phyloP scores from a whole-genome alignment of 805 yeast genomes.

The Gaillardinia entomophila region DNA sequence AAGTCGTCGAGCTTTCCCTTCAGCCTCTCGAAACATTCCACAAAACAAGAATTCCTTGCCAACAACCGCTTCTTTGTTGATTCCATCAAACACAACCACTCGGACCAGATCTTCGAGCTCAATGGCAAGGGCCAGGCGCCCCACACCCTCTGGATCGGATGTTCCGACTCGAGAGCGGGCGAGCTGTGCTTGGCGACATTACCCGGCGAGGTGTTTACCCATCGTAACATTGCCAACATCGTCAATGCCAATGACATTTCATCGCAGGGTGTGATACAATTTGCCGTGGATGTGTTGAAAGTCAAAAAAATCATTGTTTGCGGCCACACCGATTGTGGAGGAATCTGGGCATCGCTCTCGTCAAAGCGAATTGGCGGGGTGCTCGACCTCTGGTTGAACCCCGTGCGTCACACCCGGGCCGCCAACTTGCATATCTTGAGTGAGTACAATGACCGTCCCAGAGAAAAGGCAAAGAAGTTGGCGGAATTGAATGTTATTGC shows the following conservation, averaged over 20 bases:
- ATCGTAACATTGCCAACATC: constrained; percentile 82
- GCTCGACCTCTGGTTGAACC: constrained; percentile 68
- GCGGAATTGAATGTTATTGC: constrained; percentile 71
- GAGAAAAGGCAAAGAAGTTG: constrained; percentile 52
- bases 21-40: constrained; percentile 42
- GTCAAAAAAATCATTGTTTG: constrained; percentile 79
- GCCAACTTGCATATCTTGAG: constrained; percentile 48
- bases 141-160: constrained; percentile 89
- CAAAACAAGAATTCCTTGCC: constrained; percentile 41
- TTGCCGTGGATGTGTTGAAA: constrained; percentile 78
- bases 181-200: constrained; percentile 69
- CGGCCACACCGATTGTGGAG: constrained; percentile 96
- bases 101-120: constrained; percentile 47
- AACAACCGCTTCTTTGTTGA: constrained; percentile 45
- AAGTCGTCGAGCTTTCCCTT: constrained; percentile 33
- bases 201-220: constrained; percentile 90
- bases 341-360: constrained; percentile 74
- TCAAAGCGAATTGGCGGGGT: constrained; percentile 60
- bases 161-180: constrained; percentile 87
- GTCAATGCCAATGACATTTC: constrained; percentile 67
- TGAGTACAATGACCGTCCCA: constrained; percentile 40
- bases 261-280: constrained; percentile 74
- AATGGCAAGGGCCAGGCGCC: constrained; percentile 88
- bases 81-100: constrained; percentile 43
- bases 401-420: constrained; percentile 63